These are phyloP conservation scores for Naganishia vishniacii DNA, from an alignment of 768 basidiomycete species.

Conservation along the genomic window DNA sequence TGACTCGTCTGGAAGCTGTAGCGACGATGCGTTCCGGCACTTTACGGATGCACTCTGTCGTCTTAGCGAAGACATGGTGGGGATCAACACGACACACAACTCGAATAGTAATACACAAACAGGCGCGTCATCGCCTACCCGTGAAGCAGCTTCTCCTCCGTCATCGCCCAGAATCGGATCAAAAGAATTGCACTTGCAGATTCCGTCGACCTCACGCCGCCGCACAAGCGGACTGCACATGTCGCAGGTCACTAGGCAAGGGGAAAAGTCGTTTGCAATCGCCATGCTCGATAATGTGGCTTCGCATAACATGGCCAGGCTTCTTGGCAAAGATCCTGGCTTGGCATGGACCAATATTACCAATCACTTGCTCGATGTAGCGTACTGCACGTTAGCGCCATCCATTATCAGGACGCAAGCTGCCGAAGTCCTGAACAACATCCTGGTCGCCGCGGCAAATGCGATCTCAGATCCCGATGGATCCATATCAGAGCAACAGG, in stretches of 20 bases:
- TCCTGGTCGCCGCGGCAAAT: constrained; percentile 60
- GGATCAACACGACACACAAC: constrained; percentile 51
- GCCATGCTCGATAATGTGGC: constrained; percentile 73
- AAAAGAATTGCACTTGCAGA: constrained; percentile 24
- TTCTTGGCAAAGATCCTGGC: constrained; percentile 65
- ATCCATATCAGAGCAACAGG: constrained; percentile 55
- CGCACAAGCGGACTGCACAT: constrained; percentile 83
- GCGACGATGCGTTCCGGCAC: constrained; percentile 71
- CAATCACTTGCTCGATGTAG: constrained; percentile 69
- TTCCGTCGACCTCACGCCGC: constrained; percentile 51
- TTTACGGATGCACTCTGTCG: constrained; percentile 76
- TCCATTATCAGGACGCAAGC: constrained; percentile 76
- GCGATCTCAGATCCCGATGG: constrained; percentile 32
- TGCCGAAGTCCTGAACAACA: constrained; percentile 76
- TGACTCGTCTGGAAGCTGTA: constrained; percentile 74
- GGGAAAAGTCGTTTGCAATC: constrained; percentile 76
- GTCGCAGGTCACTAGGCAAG: constrained; percentile 65
- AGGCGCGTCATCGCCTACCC: constrained; percentile 19
- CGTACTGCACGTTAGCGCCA: constrained; percentile 65
- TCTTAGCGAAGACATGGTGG: constrained; percentile 86
- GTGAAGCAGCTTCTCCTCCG: constrained; percentile 19
- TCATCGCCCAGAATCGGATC: constrained; percentile 21
- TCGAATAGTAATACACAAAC: neutral
- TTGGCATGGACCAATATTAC: constrained; percentile 81
- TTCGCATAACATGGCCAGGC: constrained; percentile 73